Conservation (phyloP, 495 filamentous ascomycete genomes). For the Parathielavia appendiculata region DNA sequence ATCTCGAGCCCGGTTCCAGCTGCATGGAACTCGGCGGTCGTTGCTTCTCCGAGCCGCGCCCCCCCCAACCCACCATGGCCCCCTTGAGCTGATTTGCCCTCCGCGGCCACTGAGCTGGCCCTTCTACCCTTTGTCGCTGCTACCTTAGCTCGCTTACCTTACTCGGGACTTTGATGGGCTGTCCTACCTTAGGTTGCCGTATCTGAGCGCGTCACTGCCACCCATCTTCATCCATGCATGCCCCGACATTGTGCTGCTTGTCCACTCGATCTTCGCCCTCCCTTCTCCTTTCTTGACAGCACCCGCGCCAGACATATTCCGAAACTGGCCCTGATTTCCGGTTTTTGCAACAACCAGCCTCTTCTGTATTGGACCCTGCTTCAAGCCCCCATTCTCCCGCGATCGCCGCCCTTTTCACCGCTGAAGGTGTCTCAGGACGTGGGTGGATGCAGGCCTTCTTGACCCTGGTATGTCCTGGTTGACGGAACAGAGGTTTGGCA, state of each 20-base stretch:
- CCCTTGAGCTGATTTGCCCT: not conserved
- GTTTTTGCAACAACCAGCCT: not conserved
- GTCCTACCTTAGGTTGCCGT: too few relatives aligned
- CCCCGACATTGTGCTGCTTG: not conserved
- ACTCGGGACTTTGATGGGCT: too few relatives aligned
- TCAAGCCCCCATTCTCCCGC: not conserved
- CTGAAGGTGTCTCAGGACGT: not conserved
- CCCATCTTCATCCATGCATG: not conserved
- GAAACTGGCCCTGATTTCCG: not conserved
- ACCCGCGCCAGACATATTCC: not conserved
- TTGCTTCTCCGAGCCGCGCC: not conserved
- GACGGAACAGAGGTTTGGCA: conserved; percentile 2
- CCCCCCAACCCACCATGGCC: not conserved
- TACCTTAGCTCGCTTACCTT: too few relatives aligned
- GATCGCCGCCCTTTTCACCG: not conserved
- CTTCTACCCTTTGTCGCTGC: too few relatives aligned
- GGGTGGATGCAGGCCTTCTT: not conserved
- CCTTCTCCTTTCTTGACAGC: not conserved
- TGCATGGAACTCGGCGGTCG: not conserved
- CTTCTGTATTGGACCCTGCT: not conserved
- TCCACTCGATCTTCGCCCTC: not conserved
- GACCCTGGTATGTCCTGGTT: conserved; percentile 10
- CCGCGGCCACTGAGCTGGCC: too few relatives aligned
- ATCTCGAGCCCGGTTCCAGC: not conserved
- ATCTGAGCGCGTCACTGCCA: too few relatives aligned